Evolutionary conservation across 805 yeast genomes (phyloP), one percentile per base, ranked within the genome.

Genomic region (Candida taoyuanica): DNA sequence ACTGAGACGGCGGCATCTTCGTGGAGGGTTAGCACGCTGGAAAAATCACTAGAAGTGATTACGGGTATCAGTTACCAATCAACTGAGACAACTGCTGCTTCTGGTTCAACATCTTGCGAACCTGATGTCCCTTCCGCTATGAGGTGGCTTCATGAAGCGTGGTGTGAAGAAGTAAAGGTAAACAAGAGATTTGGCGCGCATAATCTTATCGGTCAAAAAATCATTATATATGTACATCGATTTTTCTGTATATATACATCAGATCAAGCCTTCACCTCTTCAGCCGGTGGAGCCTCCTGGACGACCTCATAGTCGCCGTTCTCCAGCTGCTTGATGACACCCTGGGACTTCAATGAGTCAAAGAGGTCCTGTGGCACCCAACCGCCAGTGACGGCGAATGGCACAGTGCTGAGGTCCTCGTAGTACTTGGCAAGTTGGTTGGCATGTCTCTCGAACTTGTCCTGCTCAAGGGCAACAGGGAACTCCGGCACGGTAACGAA

Each of bases 361-460:
- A 91, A 89, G 83, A 87, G 78, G 56, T 87, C 95, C 57, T 87
- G 96, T 14, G 98, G 96, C 40, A 93, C 74, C 96, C 97, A 91
- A 5, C 96, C 96, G 38, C 85, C 83, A 17, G 96, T 84, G 33
- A 91, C 91, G 21, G 85, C 81, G 62, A 87, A 89, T 29, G 97
- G 96, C 35, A 78, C 72, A 5, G 79, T 68, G 26, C 81, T 72
- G 33, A 84, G 63, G 49, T 76, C 78, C 46, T 74, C 65, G 61
- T 86, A 91, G 66, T 85, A 84, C 21, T 69, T 73, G 42, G 74
- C 78, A 50, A 86, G 68, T 18, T 72, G 74, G 17, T 66, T 53
- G 36, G 75, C 76, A 54, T 80, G 83, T 36, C 66, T 59, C 42
- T 77, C 76, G 31, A 84, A 61, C 46, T 76, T 81, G 31, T 68